These are phyloP conservation scores for Wallacemonas collosoma DNA, from an alignment of 208 protist genomes.

Conservation along the genomic window DNA sequence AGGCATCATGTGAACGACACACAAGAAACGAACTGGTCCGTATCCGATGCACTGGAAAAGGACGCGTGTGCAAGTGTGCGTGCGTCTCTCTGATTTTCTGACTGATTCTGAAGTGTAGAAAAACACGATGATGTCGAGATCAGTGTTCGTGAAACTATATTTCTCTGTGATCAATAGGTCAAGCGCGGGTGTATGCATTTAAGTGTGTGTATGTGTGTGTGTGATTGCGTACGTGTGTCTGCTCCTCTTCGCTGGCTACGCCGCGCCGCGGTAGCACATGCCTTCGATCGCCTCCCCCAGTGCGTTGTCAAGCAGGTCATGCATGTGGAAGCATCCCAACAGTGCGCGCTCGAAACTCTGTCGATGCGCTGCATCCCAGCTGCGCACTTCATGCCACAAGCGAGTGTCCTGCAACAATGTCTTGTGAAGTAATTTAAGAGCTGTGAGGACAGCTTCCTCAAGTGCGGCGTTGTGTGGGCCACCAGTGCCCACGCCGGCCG, in stretches of 20 bases:
- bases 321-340: conserved; percentile 46
- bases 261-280: conserved; percentile 21
- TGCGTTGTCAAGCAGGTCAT: conserved; percentile 41
- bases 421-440: conserved; percentile 47
- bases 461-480: conserved; percentile 20
- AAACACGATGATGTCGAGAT: too few species aligned
- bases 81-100: too few species aligned
- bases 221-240: not conserved
- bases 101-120: too few species aligned
- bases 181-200: not conserved
- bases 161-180: conserved; percentile 8
- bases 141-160: not conserved
- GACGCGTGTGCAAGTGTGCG: too few species aligned
- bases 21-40: too few species aligned
- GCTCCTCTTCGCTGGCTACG: not conserved
- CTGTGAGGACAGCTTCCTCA: conserved; percentile 25
- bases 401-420: conserved; percentile 55
- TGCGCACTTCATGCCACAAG: conserved; percentile 54
- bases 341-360: conserved; percentile 42
- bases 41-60: too few species aligned
- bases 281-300: conserved; percentile 31
- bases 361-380: conserved; percentile 28
- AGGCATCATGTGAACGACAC: too few species aligned
- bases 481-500: not conserved
- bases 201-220: not conserved